A percentile compares a stretch with the other conserved stretches of the same genome.
phyloP scores from a whole-genome alignment of 177 flowering plant genomes.

The Vitis hybrid region DNA sequence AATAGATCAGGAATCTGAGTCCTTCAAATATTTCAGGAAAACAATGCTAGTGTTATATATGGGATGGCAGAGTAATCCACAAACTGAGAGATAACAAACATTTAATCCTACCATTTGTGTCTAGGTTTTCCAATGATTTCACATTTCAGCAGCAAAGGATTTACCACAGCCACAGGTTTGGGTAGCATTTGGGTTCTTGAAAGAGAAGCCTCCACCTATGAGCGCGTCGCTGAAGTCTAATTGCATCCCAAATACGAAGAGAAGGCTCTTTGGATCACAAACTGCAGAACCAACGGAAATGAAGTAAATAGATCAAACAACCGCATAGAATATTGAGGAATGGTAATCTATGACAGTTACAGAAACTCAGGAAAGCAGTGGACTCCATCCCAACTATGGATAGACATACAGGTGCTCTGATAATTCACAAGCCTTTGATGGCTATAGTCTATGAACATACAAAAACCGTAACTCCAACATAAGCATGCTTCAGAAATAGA shows the following conservation, averaged over 20 bases:
- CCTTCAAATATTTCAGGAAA: too few relatives aligned
- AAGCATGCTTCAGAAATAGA: too few relatives aligned
- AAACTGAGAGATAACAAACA: not conserved
- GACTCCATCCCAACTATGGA: too few relatives aligned
- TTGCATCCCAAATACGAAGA: slow-evolving; percentile 92
- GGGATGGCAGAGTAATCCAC: not conserved
- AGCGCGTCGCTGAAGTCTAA: slow-evolving; percentile 97
- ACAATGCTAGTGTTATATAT: not conserved
- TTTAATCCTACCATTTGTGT: not conserved
- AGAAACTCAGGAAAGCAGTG: not conserved
- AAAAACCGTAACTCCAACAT: too few relatives aligned
- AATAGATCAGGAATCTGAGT: too few relatives aligned
- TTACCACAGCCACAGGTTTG: slow-evolving; percentile 97
- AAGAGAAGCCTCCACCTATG: slow-evolving; percentile 94
- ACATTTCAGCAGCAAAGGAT: slow-evolving; percentile 92
- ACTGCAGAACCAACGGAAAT: slow-evolving; percentile 45
- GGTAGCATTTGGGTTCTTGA: slow-evolving; percentile 95
- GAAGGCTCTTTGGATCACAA: slow-evolving; percentile 97
- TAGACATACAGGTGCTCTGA: too few relatives aligned
- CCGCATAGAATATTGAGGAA: not conserved
- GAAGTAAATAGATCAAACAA: not conserved
- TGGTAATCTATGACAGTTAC: not conserved
- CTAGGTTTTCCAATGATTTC: slow-evolving; percentile 11
- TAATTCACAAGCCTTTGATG: too few relatives aligned
- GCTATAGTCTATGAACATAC: too few relatives aligned